Evolutionary conservation across 2,329 filamentous ascomycete genomes (phyloP), one percentile per base, ranked within the genome.

Genomic region (Emmonsiellopsis sp.): DNA sequence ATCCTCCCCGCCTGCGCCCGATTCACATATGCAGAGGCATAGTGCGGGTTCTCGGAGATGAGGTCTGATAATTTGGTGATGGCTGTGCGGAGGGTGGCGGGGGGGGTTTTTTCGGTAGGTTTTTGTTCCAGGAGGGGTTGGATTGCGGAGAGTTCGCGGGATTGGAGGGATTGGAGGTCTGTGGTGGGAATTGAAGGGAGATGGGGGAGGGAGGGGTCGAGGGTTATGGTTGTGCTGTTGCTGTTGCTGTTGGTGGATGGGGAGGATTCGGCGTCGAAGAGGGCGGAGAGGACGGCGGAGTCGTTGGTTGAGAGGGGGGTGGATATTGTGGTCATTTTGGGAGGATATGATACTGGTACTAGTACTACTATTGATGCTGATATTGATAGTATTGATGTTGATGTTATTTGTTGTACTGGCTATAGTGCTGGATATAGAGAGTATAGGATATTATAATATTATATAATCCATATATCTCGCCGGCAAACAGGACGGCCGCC

Each of bases 1-100:
- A 75, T 59, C 5, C 74, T 68, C 1, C 67, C 54, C 59, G 71
- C 65, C 65, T 82, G 80, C 2, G 80, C 80, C 43, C 79, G 74
- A 57, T 83, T 82, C 48, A 76, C 71, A 53, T 78, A 77, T 9
- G 77, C 77, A 6, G 78, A 76, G 1, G 80, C 76, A 56, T 82
- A 83, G 7, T 65, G 63, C 4, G 77, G 75, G 13, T 75, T 57
- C 9, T 68, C 53, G 0, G 57, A 50, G 49, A 80, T 70, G 5
- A 81, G 66, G 1, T 58, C 57, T 35, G 73, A 67, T 7, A 82
- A 62, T 9, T 69, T 64, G 3, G 61, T 51, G 15, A 76, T 64
- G 5, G 71, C 65, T 2, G 61, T 58, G 20, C 66, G 48, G 41
- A 74, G 62, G 3, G 58, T 61, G 32, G 61, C 56, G 11, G 30